A percentile compares a stretch with the other conserved stretches of the same genome.
phyloP scores from a whole-genome alignment of 129 eudicot genomes.

The Calendula officinalis region DNA sequence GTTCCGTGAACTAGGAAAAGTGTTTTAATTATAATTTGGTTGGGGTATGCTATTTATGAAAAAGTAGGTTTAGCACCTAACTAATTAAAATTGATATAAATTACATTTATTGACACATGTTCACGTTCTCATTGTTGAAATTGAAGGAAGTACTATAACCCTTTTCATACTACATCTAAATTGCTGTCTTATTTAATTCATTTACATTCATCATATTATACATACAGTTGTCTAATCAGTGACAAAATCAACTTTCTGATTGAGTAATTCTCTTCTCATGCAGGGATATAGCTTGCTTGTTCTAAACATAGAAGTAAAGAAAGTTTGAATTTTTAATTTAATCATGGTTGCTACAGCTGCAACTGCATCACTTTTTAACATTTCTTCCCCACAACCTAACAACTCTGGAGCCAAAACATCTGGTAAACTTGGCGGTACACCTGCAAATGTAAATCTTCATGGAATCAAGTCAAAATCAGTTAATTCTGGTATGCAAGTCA shows the following conservation, averaged over 20 bases:
- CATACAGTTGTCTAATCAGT: not conserved
- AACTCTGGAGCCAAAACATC: conserved; percentile 43
- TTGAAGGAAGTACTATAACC: conserved; percentile 6
- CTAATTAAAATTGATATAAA: conserved; percentile 1
- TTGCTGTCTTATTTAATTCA: conserved; percentile 9
- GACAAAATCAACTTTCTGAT: conserved; percentile 10
- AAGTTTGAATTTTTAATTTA: not conserved
- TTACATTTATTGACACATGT: not conserved
- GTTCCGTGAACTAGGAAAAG: not conserved
- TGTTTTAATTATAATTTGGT: conserved; percentile 3
- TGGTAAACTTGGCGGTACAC: conserved; percentile 41
- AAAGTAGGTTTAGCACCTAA: conserved; percentile 26
- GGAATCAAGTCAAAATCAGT: conserved; percentile 53
- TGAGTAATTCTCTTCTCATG: conserved; percentile 14
- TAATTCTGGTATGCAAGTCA: conserved; percentile 52
- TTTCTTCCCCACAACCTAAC: conserved; percentile 47
- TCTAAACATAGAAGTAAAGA: conserved; percentile 3
- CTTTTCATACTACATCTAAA: conserved; percentile 3
- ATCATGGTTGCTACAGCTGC: conserved; percentile 74
- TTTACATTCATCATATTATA: not conserved
- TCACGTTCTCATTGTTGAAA: not conserved
- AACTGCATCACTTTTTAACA: conserved; percentile 48
- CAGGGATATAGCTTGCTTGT: conserved; percentile 19
- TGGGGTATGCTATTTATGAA: conserved; percentile 8
- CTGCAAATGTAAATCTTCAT: conserved; percentile 44